Evolutionary conservation across 352 stramenopile genomes (phyloP).

Genomic region (Phytopythium montanum): DNA sequence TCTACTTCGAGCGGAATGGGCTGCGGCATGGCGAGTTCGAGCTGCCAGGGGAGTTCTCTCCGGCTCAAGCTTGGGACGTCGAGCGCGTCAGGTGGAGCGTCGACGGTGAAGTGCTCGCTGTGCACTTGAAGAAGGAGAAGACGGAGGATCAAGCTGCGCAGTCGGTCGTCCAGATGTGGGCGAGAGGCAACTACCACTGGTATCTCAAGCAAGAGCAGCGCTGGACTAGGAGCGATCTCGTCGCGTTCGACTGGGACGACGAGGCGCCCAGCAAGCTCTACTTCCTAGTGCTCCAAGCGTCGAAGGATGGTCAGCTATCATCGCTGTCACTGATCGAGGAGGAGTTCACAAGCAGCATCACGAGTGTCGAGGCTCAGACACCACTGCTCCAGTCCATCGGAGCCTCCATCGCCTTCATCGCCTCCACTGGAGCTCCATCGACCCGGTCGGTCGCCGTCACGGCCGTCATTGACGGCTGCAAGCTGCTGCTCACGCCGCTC

Average conservation of each 20-base stretch:
- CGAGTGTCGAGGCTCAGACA: slow-evolving; percentile 13
- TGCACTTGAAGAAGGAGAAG: slow-evolving; percentile 26
- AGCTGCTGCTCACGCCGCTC: slow-evolving; percentile 64
- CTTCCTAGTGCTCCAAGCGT: slow-evolving; percentile 15
- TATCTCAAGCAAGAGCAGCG: slow-evolving; percentile 72
- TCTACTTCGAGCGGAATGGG: slow-evolving; percentile 86
- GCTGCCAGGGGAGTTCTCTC: slow-evolving; percentile 33
- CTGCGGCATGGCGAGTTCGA: slow-evolving; percentile 76
- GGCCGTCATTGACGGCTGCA: slow-evolving; percentile 54
- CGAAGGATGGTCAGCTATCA: neutral
- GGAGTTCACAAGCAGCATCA: slow-evolving; percentile 53
- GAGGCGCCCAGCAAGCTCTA: slow-evolving; percentile 40
- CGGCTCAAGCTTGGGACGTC: slow-evolving; percentile 22
- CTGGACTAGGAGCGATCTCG: slow-evolving; percentile 15
- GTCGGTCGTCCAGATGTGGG: slow-evolving; percentile 64
- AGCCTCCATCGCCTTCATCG: slow-evolving; percentile 1
- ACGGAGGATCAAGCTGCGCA: neutral
- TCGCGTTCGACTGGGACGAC: slow-evolving; percentile 53
- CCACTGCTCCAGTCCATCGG: neutral
- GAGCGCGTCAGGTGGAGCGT: slow-evolving; percentile 52
- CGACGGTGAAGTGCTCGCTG: slow-evolving; percentile 63
- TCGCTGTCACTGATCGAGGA: slow-evolving; percentile 29
- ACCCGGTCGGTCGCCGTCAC: slow-evolving; percentile 33
- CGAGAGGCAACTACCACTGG: slow-evolving; percentile 82
- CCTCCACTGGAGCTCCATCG: neutral